phyloP scores from a whole-genome alignment of 768 basidiomycete genomes.

The Leccinum subtestaceum region DNA sequence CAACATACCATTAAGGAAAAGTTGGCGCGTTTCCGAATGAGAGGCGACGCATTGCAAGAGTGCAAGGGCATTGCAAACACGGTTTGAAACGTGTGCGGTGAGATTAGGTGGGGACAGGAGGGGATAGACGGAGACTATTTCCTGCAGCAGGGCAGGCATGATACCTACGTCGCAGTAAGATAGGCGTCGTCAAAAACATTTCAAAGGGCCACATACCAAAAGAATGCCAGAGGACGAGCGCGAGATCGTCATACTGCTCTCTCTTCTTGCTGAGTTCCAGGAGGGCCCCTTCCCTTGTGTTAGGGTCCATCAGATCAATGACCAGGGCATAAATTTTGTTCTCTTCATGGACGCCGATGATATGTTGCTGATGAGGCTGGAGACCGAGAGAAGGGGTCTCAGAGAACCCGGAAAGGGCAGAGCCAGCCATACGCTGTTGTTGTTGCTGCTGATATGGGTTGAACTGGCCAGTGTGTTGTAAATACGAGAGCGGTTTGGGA shows the following conservation, averaged over 20 bases:
- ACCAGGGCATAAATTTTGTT: conserved; percentile 89
- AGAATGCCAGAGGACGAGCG: conserved; percentile 96
- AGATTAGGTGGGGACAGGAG: conserved; percentile 92
- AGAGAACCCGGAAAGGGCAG: conserved; percentile 43
- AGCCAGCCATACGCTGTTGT: conserved; percentile 20
- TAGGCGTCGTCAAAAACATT: neutral
- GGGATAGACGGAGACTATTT: conserved; percentile 98
- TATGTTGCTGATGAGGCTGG: conserved; percentile 53
- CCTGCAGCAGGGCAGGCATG: conserved; percentile 95
- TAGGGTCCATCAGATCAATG: conserved; percentile 79
- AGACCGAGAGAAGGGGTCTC: conserved; percentile 60
- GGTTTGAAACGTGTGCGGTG: conserved; percentile 96
- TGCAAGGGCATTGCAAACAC: conserved; percentile 98
- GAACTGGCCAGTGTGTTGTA: conserved; percentile 60
- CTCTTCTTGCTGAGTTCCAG: conserved; percentile 98
- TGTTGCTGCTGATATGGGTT: conserved; percentile 58
- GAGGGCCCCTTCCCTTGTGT: conserved; percentile 83
- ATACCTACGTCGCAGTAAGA: conserved; percentile 57
- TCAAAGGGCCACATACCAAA: conserved; percentile 61
- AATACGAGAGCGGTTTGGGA: conserved; percentile 59
- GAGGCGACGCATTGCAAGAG: conserved; percentile 98
- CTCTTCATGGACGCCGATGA: conserved; percentile 59
- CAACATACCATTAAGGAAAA: conserved; percentile 84
- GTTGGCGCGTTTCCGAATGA: conserved; percentile 91
- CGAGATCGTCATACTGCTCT: conserved; percentile 98